These are phyloP conservation scores for Fraxinus paxiana DNA, from an alignment of 305 asterid genomes.

Conservation along the genomic window DNA sequence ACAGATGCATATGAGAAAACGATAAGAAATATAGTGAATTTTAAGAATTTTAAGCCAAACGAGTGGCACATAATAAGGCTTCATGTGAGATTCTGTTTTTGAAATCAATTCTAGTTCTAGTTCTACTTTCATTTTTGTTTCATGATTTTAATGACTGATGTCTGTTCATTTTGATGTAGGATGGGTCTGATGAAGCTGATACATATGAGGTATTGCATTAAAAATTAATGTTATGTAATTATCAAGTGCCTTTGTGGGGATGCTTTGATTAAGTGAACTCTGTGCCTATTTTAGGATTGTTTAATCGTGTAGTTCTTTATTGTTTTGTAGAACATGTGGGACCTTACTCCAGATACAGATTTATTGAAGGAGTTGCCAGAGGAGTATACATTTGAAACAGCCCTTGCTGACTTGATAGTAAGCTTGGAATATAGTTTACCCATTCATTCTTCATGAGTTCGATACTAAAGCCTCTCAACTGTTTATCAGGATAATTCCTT, in stretches of 20 bases:
- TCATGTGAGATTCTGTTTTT: slow-evolving; percentile 35
- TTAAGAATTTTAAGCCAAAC: slow-evolving; percentile 31
- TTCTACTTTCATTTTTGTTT: slow-evolving; percentile 2
- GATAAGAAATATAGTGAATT: slow-evolving; percentile 25
- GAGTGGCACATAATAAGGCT: slow-evolving; percentile 43
- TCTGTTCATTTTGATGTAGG: slow-evolving; percentile 38
- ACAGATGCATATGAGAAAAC: slow-evolving; percentile 38
- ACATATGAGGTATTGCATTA: slow-evolving; percentile 52
- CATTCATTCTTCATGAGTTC: slow-evolving; percentile 4
- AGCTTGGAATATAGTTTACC: slow-evolving; percentile 26
- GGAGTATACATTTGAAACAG: slow-evolving; percentile 65
- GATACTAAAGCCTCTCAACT: slow-evolving; percentile 18
- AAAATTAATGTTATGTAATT: background rate
- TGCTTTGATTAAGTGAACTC: background rate
- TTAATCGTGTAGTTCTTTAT: background rate
- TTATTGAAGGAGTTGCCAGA: slow-evolving; percentile 62
- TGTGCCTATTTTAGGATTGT: slow-evolving; percentile 1
- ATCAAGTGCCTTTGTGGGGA: background rate
- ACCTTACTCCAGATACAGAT: slow-evolving; percentile 73
- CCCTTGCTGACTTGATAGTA: slow-evolving; percentile 78
- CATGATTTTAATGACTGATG: background rate
- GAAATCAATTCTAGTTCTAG: background rate
- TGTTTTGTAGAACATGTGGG: slow-evolving; percentile 77
- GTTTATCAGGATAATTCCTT: slow-evolving; percentile 62
- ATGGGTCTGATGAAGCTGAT: slow-evolving; percentile 57